Evolutionary conservation across 192 early-diverging fungal species (phyloP).

Genomic region (Coemansia sp.): DNA sequence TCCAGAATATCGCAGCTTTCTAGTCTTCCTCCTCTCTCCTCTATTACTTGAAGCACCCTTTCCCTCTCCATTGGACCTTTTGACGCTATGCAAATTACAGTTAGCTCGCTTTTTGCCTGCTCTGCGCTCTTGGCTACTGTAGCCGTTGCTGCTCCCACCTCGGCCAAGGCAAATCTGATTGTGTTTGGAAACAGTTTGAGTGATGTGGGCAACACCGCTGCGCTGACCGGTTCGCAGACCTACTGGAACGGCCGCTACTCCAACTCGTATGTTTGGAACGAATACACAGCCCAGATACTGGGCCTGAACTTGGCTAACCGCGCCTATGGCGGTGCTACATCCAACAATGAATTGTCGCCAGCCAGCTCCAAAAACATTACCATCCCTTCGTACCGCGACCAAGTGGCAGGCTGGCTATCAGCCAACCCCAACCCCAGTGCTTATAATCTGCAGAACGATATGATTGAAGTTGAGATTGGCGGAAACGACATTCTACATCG

Average conservation of each 20-base stretch:
- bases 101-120: slow-evolving; percentile 14
- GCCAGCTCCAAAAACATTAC: slow-evolving; percentile 15
- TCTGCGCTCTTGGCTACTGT: slow-evolving; percentile 21
- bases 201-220: slow-evolving; percentile 32
- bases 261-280: slow-evolving; percentile 51
- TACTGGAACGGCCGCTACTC: slow-evolving; percentile 46
- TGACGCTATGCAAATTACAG: slow-evolving; percentile 3
- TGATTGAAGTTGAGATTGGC: slow-evolving; percentile 44
- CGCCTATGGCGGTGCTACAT: slow-evolving; percentile 43
- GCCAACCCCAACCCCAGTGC: slow-evolving; percentile 26
- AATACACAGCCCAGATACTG: slow-evolving; percentile 41
- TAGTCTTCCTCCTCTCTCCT: neutral
- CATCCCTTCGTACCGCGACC: slow-evolving; percentile 48
- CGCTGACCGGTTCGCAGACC: neutral
- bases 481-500: slow-evolving; percentile 37
- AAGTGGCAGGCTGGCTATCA: slow-evolving; percentile 24
- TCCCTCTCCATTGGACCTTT: neutral
- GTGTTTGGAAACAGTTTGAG: slow-evolving; percentile 50
- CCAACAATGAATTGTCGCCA: slow-evolving; percentile 47
- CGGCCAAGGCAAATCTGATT: slow-evolving; percentile 30
- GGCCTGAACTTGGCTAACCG: slow-evolving; percentile 33
- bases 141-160: slow-evolving; percentile 25
- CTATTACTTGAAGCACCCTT: neutral
- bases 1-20: neutral
- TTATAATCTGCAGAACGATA: slow-evolving; percentile 38